Evolutionary conservation across 495 filamentous ascomycete species (phyloP), one percentile per base, ranked within the genome.

Genomic region (Penicillium coffeae): DNA sequence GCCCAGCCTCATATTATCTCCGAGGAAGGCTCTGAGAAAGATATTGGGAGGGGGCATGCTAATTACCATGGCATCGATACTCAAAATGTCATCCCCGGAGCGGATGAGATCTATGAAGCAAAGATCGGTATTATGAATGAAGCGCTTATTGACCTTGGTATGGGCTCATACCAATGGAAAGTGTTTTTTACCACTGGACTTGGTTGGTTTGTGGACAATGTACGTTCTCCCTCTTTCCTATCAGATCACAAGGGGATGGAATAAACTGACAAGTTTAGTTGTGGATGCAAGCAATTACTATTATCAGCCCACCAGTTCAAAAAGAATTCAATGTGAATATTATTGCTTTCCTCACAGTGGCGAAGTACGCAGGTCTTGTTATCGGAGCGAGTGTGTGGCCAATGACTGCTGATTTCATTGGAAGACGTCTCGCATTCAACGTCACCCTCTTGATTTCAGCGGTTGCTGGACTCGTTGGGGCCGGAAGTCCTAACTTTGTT

Each of bases 91-190:
- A 43, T 47, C 42, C 16, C 52, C 38, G 53, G 57, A 16, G 47
- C 42, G 2, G 58, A 55, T 53, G 58, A 45, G 13, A 45, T 51
- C 21, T 56, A 43, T 25, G 50, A 44, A n/a, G 52, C 75, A 51
- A 89, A 67, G 0, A 64, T 71, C 0, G 70, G 72, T 35, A 56
- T 78, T 3, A 63, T 80, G 34, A 78, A 77, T 54, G 66, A 69
- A 42, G 76, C 76, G 4, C 68, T 80, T 21, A 62, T 76, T 45
- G 85, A 90, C 54, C 86, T 91, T 54, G 87, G 87, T 0, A 90
- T 90, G 77, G 87, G 87, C 27, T 70, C 71, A 51, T 92, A 90
- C 58, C 86, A 92, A 69, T 89, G 81, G 81, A 71, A 83, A 50
- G 72, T 90, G 0, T 89, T 88, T 56, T 60, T 79, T 13, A 80